These are phyloP conservation scores for Triangularia verruculosa DNA, from an alignment of 2,329 filamentous ascomycete genomes.

Conservation along the genomic window DNA sequence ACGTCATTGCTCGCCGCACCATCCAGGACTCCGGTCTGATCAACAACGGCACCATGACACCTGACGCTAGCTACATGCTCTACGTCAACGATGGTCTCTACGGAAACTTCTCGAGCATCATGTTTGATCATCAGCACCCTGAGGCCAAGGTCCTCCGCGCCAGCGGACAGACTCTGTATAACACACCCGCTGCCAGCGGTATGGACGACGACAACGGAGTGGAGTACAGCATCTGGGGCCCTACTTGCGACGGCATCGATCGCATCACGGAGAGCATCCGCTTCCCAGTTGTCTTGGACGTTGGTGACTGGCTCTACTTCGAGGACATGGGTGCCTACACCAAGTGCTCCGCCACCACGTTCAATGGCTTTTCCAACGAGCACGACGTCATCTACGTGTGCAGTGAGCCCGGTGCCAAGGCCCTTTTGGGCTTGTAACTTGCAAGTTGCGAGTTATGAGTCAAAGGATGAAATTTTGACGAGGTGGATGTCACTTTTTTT, in stretches of 20 bases:
- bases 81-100: constrained; percentile 98
- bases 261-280: constrained; percentile 80
- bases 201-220: constrained; percentile 45
- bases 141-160: constrained; percentile 74
- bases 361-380: constrained; percentile 93
- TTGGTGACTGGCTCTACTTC: constrained; percentile 98
- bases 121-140: constrained; percentile 97
- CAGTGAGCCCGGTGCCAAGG: constrained; percentile 83
- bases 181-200: constrained; percentile 43
- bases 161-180: constrained; percentile 56
- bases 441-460: not conserved
- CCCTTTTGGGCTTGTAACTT: constrained; percentile 53
- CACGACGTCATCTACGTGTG: constrained; percentile 94
- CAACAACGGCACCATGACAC: constrained; percentile 48
- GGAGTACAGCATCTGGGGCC: constrained; percentile 97
- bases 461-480: not conserved
- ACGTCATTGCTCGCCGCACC: constrained; percentile 91
- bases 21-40: constrained; percentile 65
- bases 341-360: constrained; percentile 93
- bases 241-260: constrained; percentile 97
- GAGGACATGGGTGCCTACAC: constrained; percentile 99
- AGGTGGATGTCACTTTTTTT: not conserved
- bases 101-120: constrained; percentile 98
- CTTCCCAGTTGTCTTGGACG: constrained; percentile 74
- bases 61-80: constrained; percentile 80